These are phyloP conservation scores for Botryotinia globosa DNA, from an alignment of 2,329 filamentous ascomycete genomes.

Conservation along the genomic window DNA sequence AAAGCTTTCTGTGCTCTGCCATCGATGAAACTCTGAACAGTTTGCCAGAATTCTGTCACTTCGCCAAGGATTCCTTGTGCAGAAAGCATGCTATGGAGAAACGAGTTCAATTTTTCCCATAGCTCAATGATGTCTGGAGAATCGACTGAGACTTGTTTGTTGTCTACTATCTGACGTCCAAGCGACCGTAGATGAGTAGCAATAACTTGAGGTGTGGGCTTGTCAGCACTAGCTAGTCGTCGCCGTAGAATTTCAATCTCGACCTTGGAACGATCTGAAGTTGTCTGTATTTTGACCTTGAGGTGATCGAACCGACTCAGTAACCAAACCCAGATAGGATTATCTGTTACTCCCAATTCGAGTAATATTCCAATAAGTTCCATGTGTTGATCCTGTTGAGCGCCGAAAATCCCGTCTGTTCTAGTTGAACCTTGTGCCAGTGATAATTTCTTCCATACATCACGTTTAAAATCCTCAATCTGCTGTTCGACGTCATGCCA, in stretches of 20 bases:
- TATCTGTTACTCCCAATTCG: slow-evolving; percentile 93
- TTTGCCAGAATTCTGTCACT: slow-evolving; percentile 91
- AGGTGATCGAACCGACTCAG: slow-evolving; percentile 85
- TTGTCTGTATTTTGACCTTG: slow-evolving; percentile 76
- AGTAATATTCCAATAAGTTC: slow-evolving; percentile 84
- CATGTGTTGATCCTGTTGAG: slow-evolving; percentile 77
- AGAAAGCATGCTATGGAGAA: slow-evolving; percentile 72
- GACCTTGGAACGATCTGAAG: slow-evolving; percentile 80
- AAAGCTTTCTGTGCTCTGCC: slow-evolving; percentile 78
- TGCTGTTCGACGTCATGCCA: slow-evolving; percentile 93
- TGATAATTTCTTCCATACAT: slow-evolving; percentile 80
- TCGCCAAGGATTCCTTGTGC: slow-evolving; percentile 81
- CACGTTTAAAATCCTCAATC: slow-evolving; percentile 80
- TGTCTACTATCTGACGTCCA: slow-evolving; percentile 62
- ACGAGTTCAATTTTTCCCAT: slow-evolving; percentile 84
- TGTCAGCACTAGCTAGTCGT: slow-evolving; percentile 70
- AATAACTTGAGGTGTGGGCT: slow-evolving; percentile 65
- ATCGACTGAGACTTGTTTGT: slow-evolving; percentile 66
- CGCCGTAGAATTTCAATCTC: slow-evolving; percentile 90
- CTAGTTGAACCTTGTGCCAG: slow-evolving; percentile 56
- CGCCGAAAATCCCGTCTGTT: slow-evolving; percentile 24
- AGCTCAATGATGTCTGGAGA: slow-evolving; percentile 78
- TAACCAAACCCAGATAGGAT: slow-evolving; percentile 95
- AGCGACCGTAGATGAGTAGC: slow-evolving; percentile 76
- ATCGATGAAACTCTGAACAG: slow-evolving; percentile 82